A percentile compares a stretch with the other conserved stretches of the same genome.
Conservation (phyloP, 2,329 filamentous ascomycete genomes). For the Cladorrhinum sp. region DNA sequence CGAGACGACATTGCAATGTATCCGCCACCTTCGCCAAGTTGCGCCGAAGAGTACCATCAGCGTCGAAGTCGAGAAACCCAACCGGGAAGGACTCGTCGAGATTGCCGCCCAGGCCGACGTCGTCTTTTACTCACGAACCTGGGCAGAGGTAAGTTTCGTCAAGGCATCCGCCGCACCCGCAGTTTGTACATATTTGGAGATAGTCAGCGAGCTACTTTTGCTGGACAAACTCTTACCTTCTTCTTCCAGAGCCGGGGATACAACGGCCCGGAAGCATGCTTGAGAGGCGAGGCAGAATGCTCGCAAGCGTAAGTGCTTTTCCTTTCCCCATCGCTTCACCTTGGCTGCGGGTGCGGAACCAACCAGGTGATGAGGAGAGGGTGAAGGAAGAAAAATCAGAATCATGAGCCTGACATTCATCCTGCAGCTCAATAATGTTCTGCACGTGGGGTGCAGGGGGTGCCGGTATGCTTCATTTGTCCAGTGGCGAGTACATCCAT, state of each 20-base stretch:
- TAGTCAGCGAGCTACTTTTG: no score
- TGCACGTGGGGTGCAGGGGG: constrained; percentile 46
- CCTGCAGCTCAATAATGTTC: constrained; percentile 36
- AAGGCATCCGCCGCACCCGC: background rate
- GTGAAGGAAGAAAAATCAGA: constrained; percentile 1
- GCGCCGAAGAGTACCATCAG: constrained; percentile 53
- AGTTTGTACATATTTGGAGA: no score
- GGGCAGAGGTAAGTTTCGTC: constrained; percentile 58
- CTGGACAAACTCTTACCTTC: background rate
- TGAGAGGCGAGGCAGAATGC: constrained; percentile 42
- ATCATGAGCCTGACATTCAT: constrained; percentile 11
- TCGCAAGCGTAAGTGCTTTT: constrained; percentile 42
- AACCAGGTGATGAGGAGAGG: background rate
- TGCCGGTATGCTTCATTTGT: constrained; percentile 44
- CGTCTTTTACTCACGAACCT: constrained; percentile 69
- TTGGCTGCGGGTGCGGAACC: background rate
- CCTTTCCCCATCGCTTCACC: background rate
- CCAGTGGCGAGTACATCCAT: constrained; percentile 36
- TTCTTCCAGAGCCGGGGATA: constrained; percentile 33
- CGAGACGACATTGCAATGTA: constrained; percentile 57
- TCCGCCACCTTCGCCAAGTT: constrained; percentile 50
- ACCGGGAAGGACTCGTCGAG: constrained; percentile 54
- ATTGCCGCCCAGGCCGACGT: constrained; percentile 63
- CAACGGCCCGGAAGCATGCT: constrained; percentile 45
- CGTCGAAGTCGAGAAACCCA: constrained; percentile 70